Evolutionary conservation across 352 stramenopile genomes (phyloP).

Genomic region (Phytophthora vignae): DNA sequence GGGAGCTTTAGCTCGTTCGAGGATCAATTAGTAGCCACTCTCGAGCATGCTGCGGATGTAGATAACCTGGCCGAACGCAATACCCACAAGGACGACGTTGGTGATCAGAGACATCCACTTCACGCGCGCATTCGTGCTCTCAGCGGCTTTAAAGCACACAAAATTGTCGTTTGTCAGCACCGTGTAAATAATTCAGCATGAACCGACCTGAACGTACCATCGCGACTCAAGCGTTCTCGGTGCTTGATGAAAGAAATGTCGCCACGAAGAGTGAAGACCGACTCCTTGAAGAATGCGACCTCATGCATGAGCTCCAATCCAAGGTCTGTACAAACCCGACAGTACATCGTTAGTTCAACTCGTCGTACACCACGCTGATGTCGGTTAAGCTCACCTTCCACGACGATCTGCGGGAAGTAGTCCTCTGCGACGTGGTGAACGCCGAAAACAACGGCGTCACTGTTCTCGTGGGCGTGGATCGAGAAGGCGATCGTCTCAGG

Average conservation of each 20-base stretch:
- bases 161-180: not conserved
- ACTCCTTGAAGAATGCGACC: slow-evolving; percentile 81
- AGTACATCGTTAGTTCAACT: slow-evolving; percentile 7
- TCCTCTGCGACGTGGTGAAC: slow-evolving; percentile 66
- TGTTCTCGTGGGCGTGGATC: slow-evolving; percentile 62
- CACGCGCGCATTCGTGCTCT: slow-evolving; percentile 81
- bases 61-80: slow-evolving; percentile 82
- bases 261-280: slow-evolving; percentile 76
- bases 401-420: slow-evolving; percentile 82
- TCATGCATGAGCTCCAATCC: slow-evolving; percentile 86
- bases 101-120: slow-evolving; percentile 87
- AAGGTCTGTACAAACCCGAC: slow-evolving; percentile 47
- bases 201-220: slow-evolving; percentile 41
- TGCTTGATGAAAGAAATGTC: slow-evolving; percentile 87
- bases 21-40: slow-evolving; percentile 61
- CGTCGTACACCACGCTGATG: not conserved
- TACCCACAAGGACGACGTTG: slow-evolving; percentile 79
- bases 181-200: not conserved
- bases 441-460: slow-evolving; percentile 60
- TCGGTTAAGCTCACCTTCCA: slow-evolving; percentile 58
- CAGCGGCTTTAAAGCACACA: slow-evolving; percentile 54
- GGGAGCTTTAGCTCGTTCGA: slow-evolving; percentile 13
- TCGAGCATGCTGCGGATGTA: slow-evolving; percentile 88
- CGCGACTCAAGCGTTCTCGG: slow-evolving; percentile 75
- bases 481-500: slow-evolving; percentile 67